These are phyloP conservation scores for Golubevia pallescens DNA, from an alignment of 1,284 basidiomycete genomes.

Conservation along the genomic window DNA sequence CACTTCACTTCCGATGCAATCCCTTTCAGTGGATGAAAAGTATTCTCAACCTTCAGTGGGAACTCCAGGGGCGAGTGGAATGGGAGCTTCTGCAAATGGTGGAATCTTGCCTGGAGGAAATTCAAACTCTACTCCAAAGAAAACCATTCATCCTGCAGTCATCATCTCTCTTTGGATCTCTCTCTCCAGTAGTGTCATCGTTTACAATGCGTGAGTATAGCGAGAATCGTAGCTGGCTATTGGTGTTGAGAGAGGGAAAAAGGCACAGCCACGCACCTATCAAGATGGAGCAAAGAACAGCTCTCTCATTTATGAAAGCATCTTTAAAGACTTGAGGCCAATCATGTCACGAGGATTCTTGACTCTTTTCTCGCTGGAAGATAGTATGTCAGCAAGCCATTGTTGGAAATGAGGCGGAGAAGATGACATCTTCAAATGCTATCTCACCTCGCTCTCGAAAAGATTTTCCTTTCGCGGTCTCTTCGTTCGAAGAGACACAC, in stretches of 20 bases:
- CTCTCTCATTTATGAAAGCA: too few relatives aligned
- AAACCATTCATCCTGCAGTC: conserved; percentile 67
- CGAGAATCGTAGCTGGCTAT: too few relatives aligned
- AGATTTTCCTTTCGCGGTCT: too few relatives aligned
- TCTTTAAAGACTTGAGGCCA: too few relatives aligned
- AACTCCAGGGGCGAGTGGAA: conserved; percentile 33
- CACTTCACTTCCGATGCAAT: conserved; percentile 48
- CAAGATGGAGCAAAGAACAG: background rate
- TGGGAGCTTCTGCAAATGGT: conserved; percentile 19
- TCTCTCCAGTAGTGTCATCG: conserved; percentile 86
- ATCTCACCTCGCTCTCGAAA: too few relatives aligned
- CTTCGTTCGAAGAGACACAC: too few relatives aligned
- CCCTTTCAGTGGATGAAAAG: conserved; percentile 51
- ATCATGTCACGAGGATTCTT: too few relatives aligned
- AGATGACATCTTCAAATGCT: too few relatives aligned
- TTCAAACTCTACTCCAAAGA: conserved; percentile 19
- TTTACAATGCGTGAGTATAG: conserved; percentile 77
- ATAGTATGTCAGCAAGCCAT: too few relatives aligned
- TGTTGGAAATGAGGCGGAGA: too few relatives aligned
- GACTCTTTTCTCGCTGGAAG: too few relatives aligned
- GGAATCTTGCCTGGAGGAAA: conserved; percentile 41
- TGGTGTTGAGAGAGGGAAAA: too few relatives aligned
- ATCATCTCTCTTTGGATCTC: conserved; percentile 89
- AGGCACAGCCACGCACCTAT: background rate
- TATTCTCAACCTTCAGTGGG: conserved; percentile 37